Percentiles rank a stretch among this genome's conserved stretches.
These are phyloP conservation scores for Sphaerobolus stellatus DNA, from an alignment of 1,284 basidiomycete species.

Conservation along the genomic window DNA sequence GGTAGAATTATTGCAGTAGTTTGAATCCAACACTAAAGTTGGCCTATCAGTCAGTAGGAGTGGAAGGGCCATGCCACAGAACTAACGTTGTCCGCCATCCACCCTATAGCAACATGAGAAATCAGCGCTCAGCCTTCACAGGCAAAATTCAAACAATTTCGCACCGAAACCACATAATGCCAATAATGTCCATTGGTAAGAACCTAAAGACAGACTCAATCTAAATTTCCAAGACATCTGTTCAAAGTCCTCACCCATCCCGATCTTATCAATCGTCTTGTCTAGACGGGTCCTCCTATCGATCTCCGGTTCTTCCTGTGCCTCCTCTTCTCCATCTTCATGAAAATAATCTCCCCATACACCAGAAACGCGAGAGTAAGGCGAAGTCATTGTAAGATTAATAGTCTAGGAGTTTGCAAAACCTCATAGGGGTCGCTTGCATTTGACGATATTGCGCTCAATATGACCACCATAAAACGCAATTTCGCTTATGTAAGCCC, in stretches of 20 bases:
- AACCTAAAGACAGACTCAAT: conserved; percentile 37
- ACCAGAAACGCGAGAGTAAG: conserved; percentile 39
- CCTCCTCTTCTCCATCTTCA: conserved; percentile 41
- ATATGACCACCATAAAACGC: too few relatives aligned
- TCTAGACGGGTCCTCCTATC: conserved; percentile 74
- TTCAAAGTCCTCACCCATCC: conserved; percentile 63
- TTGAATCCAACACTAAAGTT: conserved; percentile 65
- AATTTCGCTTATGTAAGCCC: too few relatives aligned
- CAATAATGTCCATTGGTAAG: conserved; percentile 79
- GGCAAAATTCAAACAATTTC: conserved; percentile 28
- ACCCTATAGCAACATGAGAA: conserved; percentile 46
- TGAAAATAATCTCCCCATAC: conserved; percentile 41
- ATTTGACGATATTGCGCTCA: too few relatives aligned
- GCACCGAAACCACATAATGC: conserved; percentile 84
- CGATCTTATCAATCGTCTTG: conserved; percentile 84
- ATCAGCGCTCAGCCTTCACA: not conserved
- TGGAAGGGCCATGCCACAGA: not conserved
- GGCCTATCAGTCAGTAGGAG: conserved; percentile 13
- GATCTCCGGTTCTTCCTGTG: conserved; percentile 34
- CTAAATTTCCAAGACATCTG: conserved; percentile 6
- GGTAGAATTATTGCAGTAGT: conserved; percentile 89
- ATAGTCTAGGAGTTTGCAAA: too few relatives aligned
- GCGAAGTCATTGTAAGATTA: not conserved
- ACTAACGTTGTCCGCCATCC: conserved; percentile 83
- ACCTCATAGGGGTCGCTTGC: too few relatives aligned